These are phyloP conservation scores for Massospora cicadina DNA, from an alignment of 371 early-diverging fungal species.

Conservation along the genomic window DNA sequence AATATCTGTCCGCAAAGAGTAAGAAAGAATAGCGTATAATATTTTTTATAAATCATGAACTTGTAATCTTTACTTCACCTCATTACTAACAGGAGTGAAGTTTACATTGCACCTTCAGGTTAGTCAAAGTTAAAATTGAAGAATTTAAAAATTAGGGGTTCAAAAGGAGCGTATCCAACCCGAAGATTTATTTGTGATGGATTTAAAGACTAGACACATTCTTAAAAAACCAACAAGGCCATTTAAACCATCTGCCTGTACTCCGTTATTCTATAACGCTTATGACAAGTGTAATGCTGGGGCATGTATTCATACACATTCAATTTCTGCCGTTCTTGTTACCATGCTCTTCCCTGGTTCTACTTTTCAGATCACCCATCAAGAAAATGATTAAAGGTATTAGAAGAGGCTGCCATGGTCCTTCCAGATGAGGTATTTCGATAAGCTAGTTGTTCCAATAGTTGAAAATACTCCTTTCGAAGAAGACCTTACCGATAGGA, in stretches of 20 bases:
- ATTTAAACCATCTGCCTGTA: constrained; percentile 72
- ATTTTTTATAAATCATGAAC: neutral
- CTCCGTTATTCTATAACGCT: constrained; percentile 87
- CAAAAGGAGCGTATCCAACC: constrained; percentile 89
- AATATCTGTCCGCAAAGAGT: constrained; percentile 69
- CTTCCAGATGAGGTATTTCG: constrained; percentile 51
- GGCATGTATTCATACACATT: constrained; percentile 94
- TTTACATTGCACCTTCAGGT: constrained; percentile 81
- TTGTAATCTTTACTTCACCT: too few species aligned
- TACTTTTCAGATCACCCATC: constrained; percentile 74
- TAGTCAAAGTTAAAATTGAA: neutral
- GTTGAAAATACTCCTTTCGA: constrained; percentile 92
- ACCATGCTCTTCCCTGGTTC: constrained; percentile 58
- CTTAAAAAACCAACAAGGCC: constrained; percentile 47
- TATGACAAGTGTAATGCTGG: constrained; percentile 77
- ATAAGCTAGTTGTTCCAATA: constrained; percentile 83
- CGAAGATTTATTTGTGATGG: constrained; percentile 67
- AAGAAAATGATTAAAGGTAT: constrained; percentile 99
- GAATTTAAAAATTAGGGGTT: constrained; percentile 35
- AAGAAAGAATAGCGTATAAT: constrained; percentile 13
- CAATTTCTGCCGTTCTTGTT: constrained; percentile 85
- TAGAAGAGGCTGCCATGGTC: constrained; percentile 44
- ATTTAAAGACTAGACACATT: constrained; percentile 31
- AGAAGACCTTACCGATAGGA: constrained; percentile 74
- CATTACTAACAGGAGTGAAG: constrained; percentile 29